Evolutionary conservation across 2,329 filamentous ascomycete species (phyloP).

Genomic region (Neurospora sp.): DNA sequence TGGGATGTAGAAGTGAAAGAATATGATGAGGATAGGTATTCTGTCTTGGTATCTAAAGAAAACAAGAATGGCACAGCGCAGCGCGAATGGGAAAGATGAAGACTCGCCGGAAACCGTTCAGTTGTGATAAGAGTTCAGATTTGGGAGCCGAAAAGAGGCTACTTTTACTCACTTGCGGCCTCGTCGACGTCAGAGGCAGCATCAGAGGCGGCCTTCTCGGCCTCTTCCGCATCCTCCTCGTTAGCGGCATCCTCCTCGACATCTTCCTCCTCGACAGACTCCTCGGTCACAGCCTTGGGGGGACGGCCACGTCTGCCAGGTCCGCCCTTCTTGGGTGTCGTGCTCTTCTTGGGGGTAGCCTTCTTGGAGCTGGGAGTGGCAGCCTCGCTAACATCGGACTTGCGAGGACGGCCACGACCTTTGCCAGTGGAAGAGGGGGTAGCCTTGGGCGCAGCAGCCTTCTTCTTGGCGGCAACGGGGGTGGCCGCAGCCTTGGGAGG

Average conservation of each 20-base stretch:
- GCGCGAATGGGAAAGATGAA: neutral
- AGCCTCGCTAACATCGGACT: constrained; percentile 1
- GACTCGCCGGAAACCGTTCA: neutral
- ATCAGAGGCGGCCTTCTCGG: neutral
- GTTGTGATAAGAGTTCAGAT: neutral
- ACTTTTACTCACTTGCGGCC: constrained; percentile 9
- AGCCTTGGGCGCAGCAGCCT: neutral
- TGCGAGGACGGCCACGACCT: constrained; percentile 3
- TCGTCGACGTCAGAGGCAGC: constrained; percentile 4
- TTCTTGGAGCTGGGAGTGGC: constrained; percentile 2
- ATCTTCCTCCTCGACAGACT: constrained; percentile 4
- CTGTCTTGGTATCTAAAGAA: neutral
- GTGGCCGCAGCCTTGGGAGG: constrained; percentile 1
- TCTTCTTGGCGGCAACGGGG: neutral
- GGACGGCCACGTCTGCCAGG: constrained; percentile 2
- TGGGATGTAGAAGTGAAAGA: neutral
- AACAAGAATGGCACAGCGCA: neutral
- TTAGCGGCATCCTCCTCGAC: constrained; percentile 5
- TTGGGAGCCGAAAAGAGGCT: neutral
- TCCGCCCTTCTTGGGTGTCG: constrained; percentile 5
- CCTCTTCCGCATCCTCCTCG: constrained; percentile 1
- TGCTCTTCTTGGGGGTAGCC: constrained; percentile 1
- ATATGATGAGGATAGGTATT: neutral
- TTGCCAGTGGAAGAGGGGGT: neutral
- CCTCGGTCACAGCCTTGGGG: constrained; percentile 1